phyloP scores from a whole-genome alignment of 2,329 filamentous ascomycete genomes.

The Penicillium sp. region DNA sequence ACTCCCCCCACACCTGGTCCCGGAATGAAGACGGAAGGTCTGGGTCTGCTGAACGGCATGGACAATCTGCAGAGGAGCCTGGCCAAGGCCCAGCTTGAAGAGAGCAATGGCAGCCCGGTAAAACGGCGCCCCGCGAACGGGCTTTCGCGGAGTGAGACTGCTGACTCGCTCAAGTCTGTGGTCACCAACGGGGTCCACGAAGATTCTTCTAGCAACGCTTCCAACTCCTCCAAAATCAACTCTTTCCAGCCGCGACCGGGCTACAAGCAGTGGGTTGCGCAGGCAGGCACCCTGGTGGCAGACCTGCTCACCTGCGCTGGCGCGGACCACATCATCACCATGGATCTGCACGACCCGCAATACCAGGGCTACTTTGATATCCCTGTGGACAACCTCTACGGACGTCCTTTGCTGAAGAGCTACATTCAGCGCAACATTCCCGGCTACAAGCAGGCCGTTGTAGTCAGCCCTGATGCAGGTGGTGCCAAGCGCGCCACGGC shows the following conservation, averaged over 20 bases:
- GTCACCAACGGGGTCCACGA: constrained; percentile 58
- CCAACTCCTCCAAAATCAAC: constrained; percentile 54
- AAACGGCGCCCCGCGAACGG: constrained; percentile 48
- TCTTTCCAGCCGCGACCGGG: constrained; percentile 82
- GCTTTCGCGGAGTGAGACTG: constrained; percentile 41
- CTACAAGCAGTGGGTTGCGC: constrained; percentile 98
- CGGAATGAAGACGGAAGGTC: constrained; percentile 63
- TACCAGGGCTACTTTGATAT: constrained; percentile 99
- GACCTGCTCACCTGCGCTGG: constrained; percentile 94
- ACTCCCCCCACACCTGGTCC: constrained; percentile 83
- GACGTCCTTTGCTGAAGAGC: constrained; percentile 57
- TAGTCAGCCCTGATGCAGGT: constrained; percentile 94
- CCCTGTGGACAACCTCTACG: constrained; percentile 96
- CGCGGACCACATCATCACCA: constrained; percentile 94
- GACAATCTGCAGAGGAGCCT: constrained; percentile 73
- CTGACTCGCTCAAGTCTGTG: constrained; percentile 41
- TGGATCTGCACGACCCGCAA: constrained; percentile 94
- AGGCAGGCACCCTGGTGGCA: constrained; percentile 91
- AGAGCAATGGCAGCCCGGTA: constrained; percentile 46
- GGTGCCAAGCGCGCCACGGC: constrained; percentile 94
- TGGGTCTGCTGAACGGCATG: constrained; percentile 66
- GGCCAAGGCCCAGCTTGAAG: constrained; percentile 66
- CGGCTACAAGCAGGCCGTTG: constrained; percentile 80
- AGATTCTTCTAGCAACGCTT: constrained; percentile 63
- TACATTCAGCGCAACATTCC: constrained; percentile 79